These are phyloP conservation scores for Yarrowia sp. DNA, from an alignment of 805 yeast species.

Conservation along the genomic window DNA sequence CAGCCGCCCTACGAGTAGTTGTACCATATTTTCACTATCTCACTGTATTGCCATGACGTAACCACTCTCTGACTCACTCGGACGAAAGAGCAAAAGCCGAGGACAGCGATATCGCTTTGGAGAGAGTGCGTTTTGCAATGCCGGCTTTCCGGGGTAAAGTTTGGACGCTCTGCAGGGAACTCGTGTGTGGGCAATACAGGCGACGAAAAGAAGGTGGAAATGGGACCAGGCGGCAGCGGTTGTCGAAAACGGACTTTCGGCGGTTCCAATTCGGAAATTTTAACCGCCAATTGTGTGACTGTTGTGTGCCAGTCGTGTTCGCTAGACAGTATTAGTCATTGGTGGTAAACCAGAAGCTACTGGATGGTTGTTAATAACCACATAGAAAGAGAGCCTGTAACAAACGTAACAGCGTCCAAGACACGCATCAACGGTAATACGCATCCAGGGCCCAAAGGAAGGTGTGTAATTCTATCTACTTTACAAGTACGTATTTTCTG, in stretches of 20 bases:
- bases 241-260: not conserved
- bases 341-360: not conserved
- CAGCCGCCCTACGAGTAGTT: not conserved
- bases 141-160: constrained; percentile 26
- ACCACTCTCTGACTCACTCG: not conserved
- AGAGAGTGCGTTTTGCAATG: not conserved
- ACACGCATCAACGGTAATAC: not conserved
- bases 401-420: not conserved
- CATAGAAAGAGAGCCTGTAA: too few relatives aligned
- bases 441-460: too few relatives aligned
- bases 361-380: too few relatives aligned
- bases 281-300: not conserved
- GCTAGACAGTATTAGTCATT: not conserved
- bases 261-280: not conserved
- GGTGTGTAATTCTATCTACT: too few relatives aligned
- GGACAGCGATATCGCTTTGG: constrained; percentile 1
- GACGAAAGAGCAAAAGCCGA: not conserved
- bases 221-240: not conserved
- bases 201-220: not conserved
- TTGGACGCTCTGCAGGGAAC: not conserved
- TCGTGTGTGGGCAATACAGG: not conserved
- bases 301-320: too few relatives aligned
- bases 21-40: not conserved
- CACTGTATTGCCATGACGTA: not conserved
- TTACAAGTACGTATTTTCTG: too few relatives aligned